Base-by-base conservation (phyloP, 2,329 filamentous ascomycete genomes). In the Neopestalotiopsis clavispora region DNA sequence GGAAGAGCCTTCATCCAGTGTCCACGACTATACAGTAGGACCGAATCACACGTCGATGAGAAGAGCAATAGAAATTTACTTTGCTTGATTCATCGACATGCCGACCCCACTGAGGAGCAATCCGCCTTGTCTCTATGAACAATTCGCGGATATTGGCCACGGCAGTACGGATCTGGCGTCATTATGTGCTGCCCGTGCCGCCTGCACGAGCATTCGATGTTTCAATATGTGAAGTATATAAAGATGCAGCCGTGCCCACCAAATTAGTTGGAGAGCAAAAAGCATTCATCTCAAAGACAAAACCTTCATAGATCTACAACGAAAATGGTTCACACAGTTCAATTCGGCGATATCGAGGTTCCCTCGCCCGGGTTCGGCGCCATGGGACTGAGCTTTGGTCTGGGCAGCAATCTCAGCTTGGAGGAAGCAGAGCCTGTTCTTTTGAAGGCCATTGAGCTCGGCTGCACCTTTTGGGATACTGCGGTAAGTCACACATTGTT, bases 391-490 rank as follows among this genome's bases (percentile, higher is more conserved):
- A 84, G 78, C 70, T 81, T 80, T 68, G 82, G 79, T 3, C 60
- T 85, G 23, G 84, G 84, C 4, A 79, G 63, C 49, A 82, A 84
- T 68, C 71, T 85, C 3, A 81, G 70, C 38, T 72, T 79, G 1
- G 83, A 85, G 66, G 71, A 86, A 71, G 83, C 84, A 4, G 84
- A 86, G 69, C 84, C 83, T 13, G 83, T 86, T 0, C 76, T 86
- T 0, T 69, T 85, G 30, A 86, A 86, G 70, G 84, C 84, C 0
- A 78, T 86, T 67, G 81, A 84, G 65, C 71, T 84, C 0, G 82
- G 82, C 3, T 84, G 82, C 69, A 84, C 81, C 1, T 84, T 83
- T 69, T 83, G 81, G 81, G 81, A 84, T 45, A 84, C 82, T n/a
- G 82, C 82, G 34, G 81, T 82, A 69, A 72, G 80, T 76, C n/a